Evolutionary conservation across 192 early-diverging fungal species (phyloP), one percentile per base, ranked within the genome.

Genomic region (Backusella psychrophila): DNA sequence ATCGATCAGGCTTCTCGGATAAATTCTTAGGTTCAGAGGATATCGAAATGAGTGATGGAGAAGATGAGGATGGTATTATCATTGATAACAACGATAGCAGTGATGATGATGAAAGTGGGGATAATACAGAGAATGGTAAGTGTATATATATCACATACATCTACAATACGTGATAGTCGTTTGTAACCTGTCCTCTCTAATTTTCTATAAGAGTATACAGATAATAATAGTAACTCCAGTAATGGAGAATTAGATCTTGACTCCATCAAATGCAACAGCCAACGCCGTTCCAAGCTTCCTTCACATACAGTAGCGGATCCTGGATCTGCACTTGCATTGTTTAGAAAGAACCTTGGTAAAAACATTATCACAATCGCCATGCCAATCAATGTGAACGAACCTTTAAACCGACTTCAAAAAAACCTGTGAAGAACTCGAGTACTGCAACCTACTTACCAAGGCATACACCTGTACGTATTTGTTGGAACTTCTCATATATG

Each of bases 331-430:
- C 78, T 97, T 74, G 95, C 94, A 6, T 92, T 98, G 69, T 85
- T 98, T 74, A 85, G 94, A 77, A 97, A 97, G 79, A 97, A 97
- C 81, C 89, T 96, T 15, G 97, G 96, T 59, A 99, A 97, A 81
- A 97, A 99, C 81, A 81, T 99, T 68, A 93, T 92, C 6, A 98
- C 91, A 19, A 93, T 99, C 39, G 90, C 96, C 15, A 98, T 99
- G 96, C 96, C 98, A 6, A 92, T 99, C 15, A 93, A 91, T 6
- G 84, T 98, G 81, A 99, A 99, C 82, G 96, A 98, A 75, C 98
- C 97, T 4, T 84, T 98, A 75, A 98, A 96, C 73, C 80, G 96
- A 38, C 83, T 97, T 70, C 98, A 99, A 88, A 89, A 29, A 90
- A 52, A 88, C 96, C n/a, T 93, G 92, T 68, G 97, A 99, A 82